phyloP scores from a whole-genome alignment of 2,329 filamentous ascomycete species.

The Trichoderma sp. region DNA sequence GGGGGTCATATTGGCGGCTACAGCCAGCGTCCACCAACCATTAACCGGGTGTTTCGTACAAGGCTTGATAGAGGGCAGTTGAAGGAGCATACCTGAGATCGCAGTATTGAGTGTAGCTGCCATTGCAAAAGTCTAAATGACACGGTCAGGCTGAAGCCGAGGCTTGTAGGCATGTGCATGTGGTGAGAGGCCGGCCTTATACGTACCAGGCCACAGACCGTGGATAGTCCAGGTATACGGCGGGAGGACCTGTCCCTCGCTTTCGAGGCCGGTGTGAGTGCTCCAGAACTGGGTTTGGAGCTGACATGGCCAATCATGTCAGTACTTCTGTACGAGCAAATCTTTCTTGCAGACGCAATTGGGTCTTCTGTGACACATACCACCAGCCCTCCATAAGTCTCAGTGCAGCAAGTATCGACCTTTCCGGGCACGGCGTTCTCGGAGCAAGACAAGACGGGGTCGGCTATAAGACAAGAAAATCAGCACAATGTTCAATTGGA shows the following conservation, averaged over 20 bases:
- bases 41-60: neutral
- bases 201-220: conserved; percentile 56
- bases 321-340: neutral
- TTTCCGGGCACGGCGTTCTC: conserved; percentile 45
- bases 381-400: conserved; percentile 66
- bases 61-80: neutral
- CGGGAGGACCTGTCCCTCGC: conserved; percentile 60
- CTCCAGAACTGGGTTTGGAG: conserved; percentile 67
- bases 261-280: conserved; percentile 63
- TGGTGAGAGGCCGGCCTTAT: neutral
- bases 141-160: neutral
- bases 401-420: conserved; percentile 65
- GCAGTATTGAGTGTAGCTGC: conserved; percentile 67
- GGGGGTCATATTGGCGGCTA: conserved; percentile 64
- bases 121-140: conserved; percentile 49
- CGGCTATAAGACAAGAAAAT: conserved; percentile 11
- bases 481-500: neutral
- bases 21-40: neutral
- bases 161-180: neutral
- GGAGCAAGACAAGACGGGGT: conserved; percentile 52
- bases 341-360: neutral
- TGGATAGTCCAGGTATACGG: conserved; percentile 61
- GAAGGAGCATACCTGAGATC: conserved; percentile 49
- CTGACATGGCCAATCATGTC: conserved; percentile 28
- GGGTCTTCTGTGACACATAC: conserved; percentile 33